Evolutionary conservation across 2,329 filamentous ascomycete genomes (phyloP).

Genomic region (Trichoderma sp.): DNA sequence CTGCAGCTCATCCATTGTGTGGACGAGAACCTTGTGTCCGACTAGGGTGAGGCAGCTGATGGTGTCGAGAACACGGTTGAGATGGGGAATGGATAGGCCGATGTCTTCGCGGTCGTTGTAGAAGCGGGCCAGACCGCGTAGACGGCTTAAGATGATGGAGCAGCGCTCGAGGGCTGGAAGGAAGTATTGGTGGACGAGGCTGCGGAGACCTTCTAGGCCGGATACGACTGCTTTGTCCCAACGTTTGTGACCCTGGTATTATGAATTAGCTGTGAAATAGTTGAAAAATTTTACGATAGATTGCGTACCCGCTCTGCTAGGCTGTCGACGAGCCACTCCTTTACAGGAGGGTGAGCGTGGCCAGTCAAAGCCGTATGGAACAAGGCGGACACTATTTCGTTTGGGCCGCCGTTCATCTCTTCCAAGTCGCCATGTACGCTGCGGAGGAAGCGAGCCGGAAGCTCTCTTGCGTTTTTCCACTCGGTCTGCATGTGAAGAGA

Average conservation of each 20-base stretch:
- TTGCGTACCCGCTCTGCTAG: constrained; percentile 72
- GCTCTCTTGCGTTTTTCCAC: constrained; percentile 79
- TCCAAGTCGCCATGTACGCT: constrained; percentile 77
- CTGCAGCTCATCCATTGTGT: constrained; percentile 74
- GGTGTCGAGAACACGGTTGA: constrained; percentile 69
- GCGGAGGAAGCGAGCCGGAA: constrained; percentile 76
- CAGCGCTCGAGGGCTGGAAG: constrained; percentile 86
- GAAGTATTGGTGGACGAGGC: constrained; percentile 83
- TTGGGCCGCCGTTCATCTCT: constrained; percentile 59
- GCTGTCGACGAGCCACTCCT: constrained; percentile 87
- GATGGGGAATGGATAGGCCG: constrained; percentile 66
- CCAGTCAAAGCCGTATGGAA: constrained; percentile 87
- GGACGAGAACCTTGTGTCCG: constrained; percentile 71
- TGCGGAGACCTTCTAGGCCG: constrained; percentile 76
- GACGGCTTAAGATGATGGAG: constrained; percentile 76
- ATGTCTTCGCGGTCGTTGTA: constrained; percentile 68
- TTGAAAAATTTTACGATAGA: constrained; percentile 70
- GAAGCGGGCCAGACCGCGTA: constrained; percentile 82
- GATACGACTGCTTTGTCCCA: constrained; percentile 88
- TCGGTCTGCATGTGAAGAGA: constrained; percentile 79
- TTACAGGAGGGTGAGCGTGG: constrained; percentile 72
- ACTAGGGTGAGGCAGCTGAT: constrained; percentile 76
- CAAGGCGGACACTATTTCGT: constrained; percentile 71
- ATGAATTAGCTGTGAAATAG: constrained; percentile 41
- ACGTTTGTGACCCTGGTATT: constrained; percentile 78